phyloP scores from a whole-genome alignment of 345 rosid genomes.

The Eucalyptus pauciflora region DNA sequence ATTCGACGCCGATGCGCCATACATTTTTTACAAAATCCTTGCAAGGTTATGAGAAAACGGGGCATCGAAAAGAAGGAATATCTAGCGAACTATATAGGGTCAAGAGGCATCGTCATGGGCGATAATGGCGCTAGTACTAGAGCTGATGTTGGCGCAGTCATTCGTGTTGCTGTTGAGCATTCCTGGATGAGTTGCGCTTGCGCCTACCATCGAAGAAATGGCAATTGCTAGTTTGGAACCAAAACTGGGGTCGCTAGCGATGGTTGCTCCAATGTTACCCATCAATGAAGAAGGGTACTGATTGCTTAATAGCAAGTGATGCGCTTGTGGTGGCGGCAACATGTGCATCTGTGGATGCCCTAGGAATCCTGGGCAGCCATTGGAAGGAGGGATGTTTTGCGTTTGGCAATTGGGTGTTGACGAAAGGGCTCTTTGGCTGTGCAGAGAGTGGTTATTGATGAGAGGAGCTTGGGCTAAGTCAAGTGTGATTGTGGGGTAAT shows the following conservation, averaged over 20 bases:
- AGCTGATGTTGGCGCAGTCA: not conserved
- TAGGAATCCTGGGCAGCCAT: not conserved
- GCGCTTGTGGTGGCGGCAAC: not conserved
- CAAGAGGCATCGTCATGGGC: not conserved
- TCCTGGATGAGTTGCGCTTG: not conserved
- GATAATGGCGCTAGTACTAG: not conserved
- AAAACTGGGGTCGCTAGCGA: not conserved
- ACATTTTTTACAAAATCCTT: not conserved
- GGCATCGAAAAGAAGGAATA: not conserved
- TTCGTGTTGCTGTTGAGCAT: not conserved
- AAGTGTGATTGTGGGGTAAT: conserved; percentile 31
- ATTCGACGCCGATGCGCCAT: not conserved
- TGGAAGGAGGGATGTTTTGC: not conserved
- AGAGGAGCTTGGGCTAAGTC: conserved; percentile 20
- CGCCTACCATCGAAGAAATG: not conserved
- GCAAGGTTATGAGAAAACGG: not conserved
- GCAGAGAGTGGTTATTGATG: not conserved
- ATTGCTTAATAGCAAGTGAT: not conserved
- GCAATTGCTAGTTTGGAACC: not conserved
- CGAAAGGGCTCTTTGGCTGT: not conserved
- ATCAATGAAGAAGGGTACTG: not conserved
- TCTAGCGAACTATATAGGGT: not conserved
- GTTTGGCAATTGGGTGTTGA: not conserved
- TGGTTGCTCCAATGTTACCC: not conserved
- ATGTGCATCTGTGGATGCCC: not conserved